phyloP scores from a whole-genome alignment of 2,329 filamentous ascomycete genomes.

The Trichoderma sp. region DNA sequence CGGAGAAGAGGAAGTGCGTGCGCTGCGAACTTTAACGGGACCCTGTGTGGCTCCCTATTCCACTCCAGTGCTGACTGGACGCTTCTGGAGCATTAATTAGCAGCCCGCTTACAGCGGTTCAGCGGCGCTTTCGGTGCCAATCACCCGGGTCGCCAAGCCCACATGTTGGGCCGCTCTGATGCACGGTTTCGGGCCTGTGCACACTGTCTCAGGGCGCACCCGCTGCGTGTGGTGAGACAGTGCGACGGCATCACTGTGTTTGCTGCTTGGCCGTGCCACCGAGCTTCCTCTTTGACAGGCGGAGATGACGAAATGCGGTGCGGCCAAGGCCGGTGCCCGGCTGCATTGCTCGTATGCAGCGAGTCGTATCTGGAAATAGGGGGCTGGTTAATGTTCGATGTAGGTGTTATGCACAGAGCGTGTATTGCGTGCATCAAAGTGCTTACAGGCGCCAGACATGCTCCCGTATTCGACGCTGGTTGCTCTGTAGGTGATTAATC shows the following conservation, averaged over 20 bases:
- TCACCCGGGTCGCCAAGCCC: slow-evolving; percentile 24
- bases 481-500: not conserved
- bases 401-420: not conserved
- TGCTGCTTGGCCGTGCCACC: slow-evolving; percentile 8
- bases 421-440: not conserved
- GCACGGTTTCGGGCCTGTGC: not conserved
- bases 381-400: not conserved
- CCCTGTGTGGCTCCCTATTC: not conserved
- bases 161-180: slow-evolving; percentile 3
- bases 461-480: not conserved
- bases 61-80: not conserved
- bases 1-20: slow-evolving; percentile 7
- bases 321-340: slow-evolving; percentile 2
- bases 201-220: slow-evolving; percentile 14
- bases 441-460: not conserved
- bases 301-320: slow-evolving; percentile 16
- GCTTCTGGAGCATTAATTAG: not conserved
- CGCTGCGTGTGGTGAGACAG: not conserved
- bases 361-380: not conserved
- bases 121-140: slow-evolving; percentile 18
- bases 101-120: slow-evolving; percentile 22
- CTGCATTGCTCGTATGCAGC: not conserved
- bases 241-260: not conserved
- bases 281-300: slow-evolving; percentile 13
- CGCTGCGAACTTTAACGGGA: slow-evolving; percentile 5